Percentiles rank a stretch among this genome's conserved stretches.
phyloP scores from a whole-genome alignment of 2,329 filamentous ascomycete species.

The Penicillium sp. region DNA sequence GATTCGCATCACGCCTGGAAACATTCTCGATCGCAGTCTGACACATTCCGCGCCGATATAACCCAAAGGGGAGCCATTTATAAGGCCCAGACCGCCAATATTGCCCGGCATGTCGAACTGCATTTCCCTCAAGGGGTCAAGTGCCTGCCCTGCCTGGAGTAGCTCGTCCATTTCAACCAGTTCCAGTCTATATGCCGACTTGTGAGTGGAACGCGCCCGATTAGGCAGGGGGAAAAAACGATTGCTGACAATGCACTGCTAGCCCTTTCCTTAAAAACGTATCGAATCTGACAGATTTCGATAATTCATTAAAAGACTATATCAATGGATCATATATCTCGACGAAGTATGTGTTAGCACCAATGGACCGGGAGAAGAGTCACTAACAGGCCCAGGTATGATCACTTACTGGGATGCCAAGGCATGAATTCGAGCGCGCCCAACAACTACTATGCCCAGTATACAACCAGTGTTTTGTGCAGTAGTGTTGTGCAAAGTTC shows the following conservation, averaged over 20 bases:
- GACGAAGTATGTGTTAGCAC: slow-evolving; percentile 61
- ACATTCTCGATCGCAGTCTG: slow-evolving; percentile 12
- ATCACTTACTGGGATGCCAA: slow-evolving; percentile 74
- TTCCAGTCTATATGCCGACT: slow-evolving; percentile 56
- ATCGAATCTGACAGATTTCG: slow-evolving; percentile 72
- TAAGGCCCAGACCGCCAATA: slow-evolving; percentile 13
- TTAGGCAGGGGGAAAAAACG: slow-evolving; percentile 17
- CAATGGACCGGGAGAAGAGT: not conserved
- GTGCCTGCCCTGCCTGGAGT: slow-evolving; percentile 68
- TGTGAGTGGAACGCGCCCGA: slow-evolving; percentile 53
- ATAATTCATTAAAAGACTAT: slow-evolving; percentile 68
- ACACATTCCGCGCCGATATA: slow-evolving; percentile 21
- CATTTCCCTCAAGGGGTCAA: slow-evolving; percentile 69
- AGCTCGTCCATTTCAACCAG: slow-evolving; percentile 69
- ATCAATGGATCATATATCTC: slow-evolving; percentile 72
- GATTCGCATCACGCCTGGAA: slow-evolving; percentile 1
- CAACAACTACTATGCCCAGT: slow-evolving; percentile 82
- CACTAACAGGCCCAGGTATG: slow-evolving; percentile 61
- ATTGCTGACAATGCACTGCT: slow-evolving; percentile 28
- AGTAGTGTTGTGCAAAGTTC: slow-evolving; percentile 94
- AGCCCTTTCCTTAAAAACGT: slow-evolving; percentile 87
- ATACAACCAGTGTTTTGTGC: slow-evolving; percentile 87
- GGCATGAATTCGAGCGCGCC: slow-evolving; percentile 75
- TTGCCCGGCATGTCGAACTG: slow-evolving; percentile 45
- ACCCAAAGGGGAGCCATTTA: not conserved